Base-by-base conservation (phyloP, 1,284 basidiomycete species). In the Malassezia globosa region DNA sequence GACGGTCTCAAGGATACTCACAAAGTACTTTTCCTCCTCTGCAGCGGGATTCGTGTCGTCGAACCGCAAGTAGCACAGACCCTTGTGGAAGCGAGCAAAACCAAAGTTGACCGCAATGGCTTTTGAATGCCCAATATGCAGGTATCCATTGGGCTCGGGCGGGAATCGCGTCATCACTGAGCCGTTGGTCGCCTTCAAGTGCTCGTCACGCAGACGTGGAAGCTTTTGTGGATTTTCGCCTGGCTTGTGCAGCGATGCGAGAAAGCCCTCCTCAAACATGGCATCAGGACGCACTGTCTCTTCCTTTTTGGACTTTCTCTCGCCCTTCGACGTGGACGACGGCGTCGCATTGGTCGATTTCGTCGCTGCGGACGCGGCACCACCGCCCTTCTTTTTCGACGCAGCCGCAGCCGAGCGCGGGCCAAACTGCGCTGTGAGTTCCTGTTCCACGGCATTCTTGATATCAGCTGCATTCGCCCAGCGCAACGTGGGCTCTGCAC, bases 1-100 rank as follows among this genome's bases (percentile, higher is more conserved):
- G 39, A 97, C 80, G 57, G 84, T 87, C 74, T 96, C 90, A 64
- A 97, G 76, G 47, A 97, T 96, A 55, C 86, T 92, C 72, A 92
- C 87, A 68, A 97, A 95, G 74, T 94, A 97, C 58, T 81, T 77
- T 36, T 82, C 88, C 74, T 97, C 94, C 72, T 99, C 94, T 40
- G 88, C 88, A 73, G 94, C 88, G 0, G 94, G 94, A 73, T 99
- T 99, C 31, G 94, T 99, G 73, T 99, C 94, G 71, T 99, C 94
- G 69, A 85, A 99, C 49, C 90, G 82, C 38, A 99, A 78, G 71
- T 95, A 96, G 60, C 86, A 88, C 64, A 84, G 81, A 24, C 94
- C 94, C 18, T 80, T 80, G 70, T 96, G 79, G 73, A 87, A 82
- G 19, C 87, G 87, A 22, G 94, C 94, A 71, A 87, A 99, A 24